Evolutionary conservation across 352 stramenopile genomes (phyloP), one percentile per base, ranked within the genome.

Genomic region (Phytophthora quininea): DNA sequence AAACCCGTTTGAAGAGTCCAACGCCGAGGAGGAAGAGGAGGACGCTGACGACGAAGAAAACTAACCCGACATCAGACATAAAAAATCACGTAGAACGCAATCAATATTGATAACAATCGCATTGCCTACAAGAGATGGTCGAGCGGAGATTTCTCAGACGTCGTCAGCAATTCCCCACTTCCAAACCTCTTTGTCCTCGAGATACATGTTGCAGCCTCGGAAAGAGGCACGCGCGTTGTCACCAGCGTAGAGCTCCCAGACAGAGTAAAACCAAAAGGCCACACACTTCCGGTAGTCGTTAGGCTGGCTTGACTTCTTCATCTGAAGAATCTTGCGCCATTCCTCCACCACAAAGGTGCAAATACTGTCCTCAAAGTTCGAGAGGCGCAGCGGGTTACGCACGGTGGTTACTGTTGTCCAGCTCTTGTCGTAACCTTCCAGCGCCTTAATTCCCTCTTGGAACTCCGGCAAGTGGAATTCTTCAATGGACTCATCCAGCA

Each of bases 221-320:
- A 95, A 92, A 5, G 87, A 83, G 30, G 79, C 67, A 7, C 87
- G 83, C 27, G 87, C 87, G 61, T 92, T 68, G 42, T 95, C 85
- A 3, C 87, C 87, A 0, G 87, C 85, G 45, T 93, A 95, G 27
- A 89, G 86, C 54, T 95, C 87, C 87, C 87, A 95, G 8, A 81
- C 85, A 9, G 85, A 90, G 70, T 90, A 95, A 60, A 95, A 93
- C 87, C 87, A 95, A 68, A 95, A 95, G 24, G 87, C 87, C 45
- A 95, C 81, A 51, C 87, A 95, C 68, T 95, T 95, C 62, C 87
- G 83, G 67, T 95, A 95, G 62, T 95, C 87, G 61, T 95, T 95
- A 3, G 87, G 87, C 64, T 95, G 87, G 54, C 71, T 89, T 7
- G 85, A 93, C 67, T 93, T 93, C 57, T 95, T 95, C 58, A 95